Evolutionary conservation across 257 asterid genomes (phyloP).

Genomic region (Jasminum sambac): DNA sequence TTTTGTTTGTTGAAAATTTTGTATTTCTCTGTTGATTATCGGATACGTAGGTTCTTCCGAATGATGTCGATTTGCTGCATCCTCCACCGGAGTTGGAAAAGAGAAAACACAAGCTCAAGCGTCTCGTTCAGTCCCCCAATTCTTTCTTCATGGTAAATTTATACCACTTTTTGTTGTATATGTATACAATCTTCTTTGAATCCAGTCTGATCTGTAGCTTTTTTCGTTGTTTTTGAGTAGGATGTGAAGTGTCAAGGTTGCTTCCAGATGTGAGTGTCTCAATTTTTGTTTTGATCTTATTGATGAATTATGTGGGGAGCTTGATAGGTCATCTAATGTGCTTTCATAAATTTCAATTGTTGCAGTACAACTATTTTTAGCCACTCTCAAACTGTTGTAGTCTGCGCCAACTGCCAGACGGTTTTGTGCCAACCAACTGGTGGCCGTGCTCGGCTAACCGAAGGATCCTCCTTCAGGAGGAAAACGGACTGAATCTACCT

Average conservation of each 20-base stretch:
- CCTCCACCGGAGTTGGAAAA: slow-evolving; percentile 28
- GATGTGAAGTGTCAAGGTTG: slow-evolving; percentile 43
- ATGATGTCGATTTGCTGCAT: slow-evolving; percentile 37
- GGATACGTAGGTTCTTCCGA: slow-evolving; percentile 27
- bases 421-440: slow-evolving; percentile 42
- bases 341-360: not conserved
- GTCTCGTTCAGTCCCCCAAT: slow-evolving; percentile 32
- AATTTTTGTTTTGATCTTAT: not conserved
- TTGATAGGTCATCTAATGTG: not conserved
- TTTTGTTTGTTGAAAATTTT: not conserved
- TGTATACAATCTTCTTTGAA: too few species aligned
- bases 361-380: slow-evolving; percentile 40
- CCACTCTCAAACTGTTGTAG: slow-evolving; percentile 41
- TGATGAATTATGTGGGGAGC: not conserved
- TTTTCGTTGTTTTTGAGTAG: slow-evolving; percentile 3
- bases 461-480: slow-evolving; percentile 40
- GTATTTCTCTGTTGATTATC: not conserved
- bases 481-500: slow-evolving; percentile 28
- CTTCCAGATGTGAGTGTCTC: slow-evolving; percentile 36
- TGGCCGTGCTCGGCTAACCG: slow-evolving; percentile 40
- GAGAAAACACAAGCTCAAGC: slow-evolving; percentile 39
- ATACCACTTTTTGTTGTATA: not conserved
- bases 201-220: not conserved
- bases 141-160: slow-evolving; percentile 33
- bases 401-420: slow-evolving; percentile 41